Conservation (phyloP, 257 asterid species). For the Mitragyna speciosa region DNA sequence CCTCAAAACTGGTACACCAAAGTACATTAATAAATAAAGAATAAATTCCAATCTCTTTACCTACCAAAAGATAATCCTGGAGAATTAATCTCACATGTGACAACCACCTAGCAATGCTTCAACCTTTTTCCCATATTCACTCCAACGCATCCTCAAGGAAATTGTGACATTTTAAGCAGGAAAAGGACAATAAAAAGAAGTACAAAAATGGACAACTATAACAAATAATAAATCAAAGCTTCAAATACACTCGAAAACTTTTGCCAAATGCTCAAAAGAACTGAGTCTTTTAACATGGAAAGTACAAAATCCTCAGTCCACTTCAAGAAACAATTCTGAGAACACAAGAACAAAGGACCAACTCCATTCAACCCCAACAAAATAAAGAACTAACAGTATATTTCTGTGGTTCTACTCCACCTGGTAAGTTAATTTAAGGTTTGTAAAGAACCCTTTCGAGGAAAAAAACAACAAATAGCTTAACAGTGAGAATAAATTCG, state of each 20-base stretch:
- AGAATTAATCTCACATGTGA: slow-evolving; percentile 30
- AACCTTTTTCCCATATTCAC: slow-evolving; percentile 39
- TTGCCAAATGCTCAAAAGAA: slow-evolving; percentile 12
- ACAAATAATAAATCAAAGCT: slow-evolving; percentile 21
- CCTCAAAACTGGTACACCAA: slow-evolving; percentile 22
- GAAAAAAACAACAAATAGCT: slow-evolving; percentile 1
- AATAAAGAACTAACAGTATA: neutral
- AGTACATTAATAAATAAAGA: slow-evolving; percentile 19
- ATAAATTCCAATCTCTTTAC: slow-evolving; percentile 32
- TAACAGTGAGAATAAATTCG: slow-evolving; percentile 7
- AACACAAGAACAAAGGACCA: neutral
- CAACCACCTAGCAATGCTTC: slow-evolving; percentile 28
- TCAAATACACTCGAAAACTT: slow-evolving; percentile 20
- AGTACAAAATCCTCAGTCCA: slow-evolving; percentile 21
- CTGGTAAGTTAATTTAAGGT: neutral
- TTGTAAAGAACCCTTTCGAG: slow-evolving; percentile 24
- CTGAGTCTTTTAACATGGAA: slow-evolving; percentile 23
- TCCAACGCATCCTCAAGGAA: slow-evolving; percentile 35
- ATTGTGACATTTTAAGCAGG: slow-evolving; percentile 27
- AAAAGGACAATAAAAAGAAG: slow-evolving; percentile 19
- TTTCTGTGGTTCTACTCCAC: neutral
- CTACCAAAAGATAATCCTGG: slow-evolving; percentile 29
- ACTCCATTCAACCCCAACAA: neutral
- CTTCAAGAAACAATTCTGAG: neutral
- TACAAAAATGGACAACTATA: slow-evolving; percentile 21